phyloP scores from a whole-genome alignment of 83 land plant species.

The Picea abies region DNA sequence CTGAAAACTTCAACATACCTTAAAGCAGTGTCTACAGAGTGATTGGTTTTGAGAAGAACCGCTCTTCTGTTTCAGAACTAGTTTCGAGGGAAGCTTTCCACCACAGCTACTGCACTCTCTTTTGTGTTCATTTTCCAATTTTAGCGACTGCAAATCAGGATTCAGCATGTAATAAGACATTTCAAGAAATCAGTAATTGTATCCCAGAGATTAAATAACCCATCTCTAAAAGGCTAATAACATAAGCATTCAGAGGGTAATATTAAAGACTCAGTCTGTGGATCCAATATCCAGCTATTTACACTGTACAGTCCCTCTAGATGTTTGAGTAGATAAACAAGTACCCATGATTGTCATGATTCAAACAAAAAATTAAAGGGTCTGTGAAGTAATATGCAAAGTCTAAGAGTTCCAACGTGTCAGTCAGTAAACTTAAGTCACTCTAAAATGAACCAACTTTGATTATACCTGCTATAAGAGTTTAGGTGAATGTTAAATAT shows the following conservation, averaged over 20 bases:
- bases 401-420: no score
- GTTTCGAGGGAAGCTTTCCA: conserved; percentile 21
- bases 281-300: not conserved
- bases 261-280: not conserved
- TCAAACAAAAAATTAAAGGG: not conserved
- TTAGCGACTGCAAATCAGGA: not conserved
- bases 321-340: not conserved
- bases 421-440: no score
- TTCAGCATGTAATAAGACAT: not conserved
- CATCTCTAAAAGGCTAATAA: not conserved
- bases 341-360: not conserved
- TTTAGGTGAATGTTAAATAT: no score
- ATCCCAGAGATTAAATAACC: not conserved
- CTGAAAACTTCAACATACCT: conserved; percentile 12
- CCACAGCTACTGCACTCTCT: conserved; percentile 23
- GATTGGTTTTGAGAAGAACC: not conserved
- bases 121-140: not conserved
- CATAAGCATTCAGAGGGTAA: not conserved
- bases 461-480: no score
- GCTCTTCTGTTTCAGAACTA: not conserved
- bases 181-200: not conserved
- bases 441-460: no score
- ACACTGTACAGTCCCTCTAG: not conserved
- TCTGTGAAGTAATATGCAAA: not conserved
- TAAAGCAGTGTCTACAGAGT: conserved; percentile 22